Evolutionary conservation across 495 filamentous ascomycete genomes (phyloP), one percentile per base, ranked within the genome.

Genomic region (Usnea hakonensis): DNA sequence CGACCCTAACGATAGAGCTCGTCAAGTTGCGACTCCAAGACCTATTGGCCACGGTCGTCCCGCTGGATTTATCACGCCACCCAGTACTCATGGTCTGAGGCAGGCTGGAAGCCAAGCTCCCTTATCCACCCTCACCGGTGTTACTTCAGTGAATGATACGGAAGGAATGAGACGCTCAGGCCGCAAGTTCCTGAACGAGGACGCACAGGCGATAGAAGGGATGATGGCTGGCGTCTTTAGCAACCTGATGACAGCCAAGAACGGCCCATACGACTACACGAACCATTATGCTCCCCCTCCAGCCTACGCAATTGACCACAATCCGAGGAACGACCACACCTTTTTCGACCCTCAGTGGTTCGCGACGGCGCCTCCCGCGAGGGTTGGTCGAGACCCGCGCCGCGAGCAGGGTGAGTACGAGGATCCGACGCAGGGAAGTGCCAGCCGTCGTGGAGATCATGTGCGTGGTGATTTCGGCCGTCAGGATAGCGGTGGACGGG

Each of bases 1-100:
- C 14, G 48, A 52, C 23, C 55, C 55, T 5, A n/a, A 2, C 21
- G 55, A 57, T 57, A 9, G 14, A 57, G 17, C 37, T 21, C 55
- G 55, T 38, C 55, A 57, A 32, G 48, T 26, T 16, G 17, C 13
- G 13, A 43, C 35, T 13, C 58, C 58, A 21, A 54, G 52, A 14
- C 58, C 58, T 3, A 60, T 60, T 21, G 46, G 58, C 13, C 36
- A 60, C n/a, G 58, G 58, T n/a, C 58, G 58, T 41, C 58, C 48
- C 30, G 14, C 48, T 52, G 48, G 48, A 52, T 52, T 19, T 4
- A 32, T 2, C 16, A 52, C 48, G 9, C 48, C 48, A 9, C 26
- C 48, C 5, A 19, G 28, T 17, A 32, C 2, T 32, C 26, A 52
- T 32, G 48, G 48, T 32, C 48, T 19, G 11, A 30, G 13, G 23